Evolutionary conservation across 257 asterid species (phyloP), one percentile per base, ranked within the genome.

Genomic region (Primulina tabacum): DNA sequence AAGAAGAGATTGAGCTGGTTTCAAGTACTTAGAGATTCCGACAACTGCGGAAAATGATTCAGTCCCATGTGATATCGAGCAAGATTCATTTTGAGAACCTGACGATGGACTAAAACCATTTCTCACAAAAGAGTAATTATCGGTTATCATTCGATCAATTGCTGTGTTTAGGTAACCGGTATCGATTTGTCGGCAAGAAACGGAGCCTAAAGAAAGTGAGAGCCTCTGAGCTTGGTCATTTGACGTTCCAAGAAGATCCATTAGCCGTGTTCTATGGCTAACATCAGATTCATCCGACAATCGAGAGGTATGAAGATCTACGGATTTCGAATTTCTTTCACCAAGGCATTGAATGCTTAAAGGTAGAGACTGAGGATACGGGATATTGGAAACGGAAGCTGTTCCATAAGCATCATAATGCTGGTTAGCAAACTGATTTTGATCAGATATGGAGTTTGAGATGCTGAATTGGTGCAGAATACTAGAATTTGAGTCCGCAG

Each of bases 201-300:
- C 76, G 6, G 88, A 77, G 70, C 94, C 85, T 59, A 92, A 75
- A 9, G 98, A 88, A 11, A 90, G 87, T 2, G 98, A 88, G 8
- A 92, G 98, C 66, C 87, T 81, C 78, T 86, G 95, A 30, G 80
- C 33, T 24, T 80, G 89, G 6, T 78, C 85, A 29, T 77, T 82
- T 4, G 94, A 67, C 29, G 83, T 68, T 28, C 96, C 96, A 40
- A 89, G 89, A 59, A 89, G 89, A 64, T 89, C 89, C 84, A 88
- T 88, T 2, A 92, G 72, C 28, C 86, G 88, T 30, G 83, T 73
- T 7, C 75, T 79, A 24, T 81, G 81, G 81, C 61, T 81, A 4
- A 75, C 72, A 65, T 71, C 75, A 0, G 84, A 65, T 66, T 77
- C 85, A 8, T 76, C 80, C 6, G 83, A 47, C 8, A 73, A 67